Conservation (phyloP, 1,284 basidiomycete species). For the Pseudozyma hubeiensis region DNA sequence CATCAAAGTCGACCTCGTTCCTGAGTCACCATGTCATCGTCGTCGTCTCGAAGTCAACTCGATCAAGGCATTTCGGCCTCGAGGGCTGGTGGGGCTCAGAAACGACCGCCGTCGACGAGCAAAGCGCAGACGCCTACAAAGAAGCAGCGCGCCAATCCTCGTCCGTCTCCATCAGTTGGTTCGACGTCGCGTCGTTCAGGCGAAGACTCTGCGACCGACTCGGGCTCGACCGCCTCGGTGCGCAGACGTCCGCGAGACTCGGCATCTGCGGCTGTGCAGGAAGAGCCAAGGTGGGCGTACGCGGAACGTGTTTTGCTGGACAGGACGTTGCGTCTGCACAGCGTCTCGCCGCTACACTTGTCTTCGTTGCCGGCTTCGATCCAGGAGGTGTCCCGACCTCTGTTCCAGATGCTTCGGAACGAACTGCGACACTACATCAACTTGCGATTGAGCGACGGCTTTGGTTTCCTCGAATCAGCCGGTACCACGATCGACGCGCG, state of each 20-base stretch:
- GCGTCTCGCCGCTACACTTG: slow-evolving; percentile 42
- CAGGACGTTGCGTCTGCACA: slow-evolving; percentile 44
- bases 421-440: slow-evolving; percentile 48
- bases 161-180: slow-evolving; percentile 24
- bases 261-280: slow-evolving; percentile 4
- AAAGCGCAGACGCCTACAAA: slow-evolving; percentile 25
- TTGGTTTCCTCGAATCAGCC: slow-evolving; percentile 37
- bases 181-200: slow-evolving; percentile 29
- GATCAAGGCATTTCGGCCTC: slow-evolving; percentile 48
- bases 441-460: slow-evolving; percentile 46
- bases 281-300: slow-evolving; percentile 31
- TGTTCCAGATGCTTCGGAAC: slow-evolving; percentile 37
- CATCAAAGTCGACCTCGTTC: no score
- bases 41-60: slow-evolving; percentile 19
- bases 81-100: slow-evolving; percentile 40
- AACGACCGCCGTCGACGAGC: slow-evolving; percentile 29
- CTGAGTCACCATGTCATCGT: slow-evolving; percentile 19
- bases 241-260: slow-evolving; percentile 26
- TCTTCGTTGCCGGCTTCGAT: slow-evolving; percentile 39
- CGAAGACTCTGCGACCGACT: slow-evolving; percentile 29
- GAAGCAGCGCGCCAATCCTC: slow-evolving; percentile 20
- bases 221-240: slow-evolving; percentile 18
- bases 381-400: slow-evolving; percentile 33
- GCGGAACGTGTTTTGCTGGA: slow-evolving; percentile 33
- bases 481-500: slow-evolving; percentile 29